These are phyloP conservation scores for Backusella macrospora DNA, from an alignment of 192 early-diverging fungal species.

Conservation along the genomic window DNA sequence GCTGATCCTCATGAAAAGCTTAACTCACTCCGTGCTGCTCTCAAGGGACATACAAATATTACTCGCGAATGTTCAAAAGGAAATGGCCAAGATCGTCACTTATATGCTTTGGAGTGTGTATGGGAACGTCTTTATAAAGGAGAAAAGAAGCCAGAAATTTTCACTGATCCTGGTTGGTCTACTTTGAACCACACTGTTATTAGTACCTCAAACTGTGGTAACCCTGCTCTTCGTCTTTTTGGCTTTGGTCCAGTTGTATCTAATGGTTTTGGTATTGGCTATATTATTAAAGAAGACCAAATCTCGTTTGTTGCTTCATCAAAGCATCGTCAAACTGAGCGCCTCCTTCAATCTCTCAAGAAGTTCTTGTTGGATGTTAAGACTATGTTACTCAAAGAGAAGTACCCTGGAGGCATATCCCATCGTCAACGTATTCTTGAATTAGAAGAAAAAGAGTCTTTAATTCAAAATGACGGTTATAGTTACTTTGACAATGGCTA, in stretches of 20 bases:
- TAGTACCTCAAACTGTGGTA: conserved; percentile 68
- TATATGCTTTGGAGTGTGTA: conserved; percentile 78
- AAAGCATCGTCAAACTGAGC: conserved; percentile 52
- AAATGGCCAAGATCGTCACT: conserved; percentile 85
- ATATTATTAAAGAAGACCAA: conserved; percentile 62
- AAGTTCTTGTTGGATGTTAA: conserved; percentile 47
- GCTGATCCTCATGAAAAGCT: conserved; percentile 44
- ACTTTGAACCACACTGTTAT: conserved; percentile 61
- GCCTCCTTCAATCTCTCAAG: conserved; percentile 45
- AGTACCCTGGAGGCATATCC: conserved; percentile 36
- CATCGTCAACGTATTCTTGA: conserved; percentile 33
- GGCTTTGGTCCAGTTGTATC: conserved; percentile 82
- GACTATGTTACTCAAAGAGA: conserved; percentile 39
- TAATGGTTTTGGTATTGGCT: conserved; percentile 87
- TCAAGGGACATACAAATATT: conserved; percentile 61
- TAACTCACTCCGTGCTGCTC: conserved; percentile 59
- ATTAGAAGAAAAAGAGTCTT: conserved; percentile 34
- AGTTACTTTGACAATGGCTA: conserved; percentile 50
- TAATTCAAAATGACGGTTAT: conserved; percentile 39
- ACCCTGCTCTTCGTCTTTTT: conserved; percentile 71
- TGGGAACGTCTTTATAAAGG: conserved; percentile 43
- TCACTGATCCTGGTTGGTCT: conserved; percentile 54
- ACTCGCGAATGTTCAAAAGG: conserved; percentile 74
- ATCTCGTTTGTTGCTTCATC: conserved; percentile 52
- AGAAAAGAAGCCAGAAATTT: conserved; percentile 41